Evolutionary conservation across 108 stramenopile species (phyloP).

Genomic region (Mediolabrus comicus): DNA sequence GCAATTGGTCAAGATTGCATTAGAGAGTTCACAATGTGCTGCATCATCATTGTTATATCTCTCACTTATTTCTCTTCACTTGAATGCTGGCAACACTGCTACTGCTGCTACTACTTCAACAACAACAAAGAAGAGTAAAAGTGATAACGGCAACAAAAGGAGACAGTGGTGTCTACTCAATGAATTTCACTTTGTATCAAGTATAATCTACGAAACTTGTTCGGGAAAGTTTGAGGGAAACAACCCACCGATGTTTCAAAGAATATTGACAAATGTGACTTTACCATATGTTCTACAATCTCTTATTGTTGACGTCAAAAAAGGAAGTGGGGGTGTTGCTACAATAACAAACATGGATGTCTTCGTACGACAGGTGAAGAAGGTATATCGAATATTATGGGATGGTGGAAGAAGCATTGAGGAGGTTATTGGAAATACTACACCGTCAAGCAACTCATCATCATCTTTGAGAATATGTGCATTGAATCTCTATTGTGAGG

Average conservation of each 20-base stretch:
- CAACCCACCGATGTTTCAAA: conserved; percentile 24
- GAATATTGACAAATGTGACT: conserved; percentile 14
- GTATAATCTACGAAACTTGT: conserved; percentile 9
- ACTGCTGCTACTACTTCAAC: too few relatives aligned
- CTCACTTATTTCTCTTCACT: conserved; percentile 15
- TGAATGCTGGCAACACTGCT: too few relatives aligned
- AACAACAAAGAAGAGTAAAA: neutral
- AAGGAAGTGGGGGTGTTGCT: neutral
- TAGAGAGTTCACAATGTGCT: conserved; percentile 28
- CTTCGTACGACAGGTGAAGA: conserved; percentile 24
- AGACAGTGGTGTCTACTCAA: conserved; percentile 13
- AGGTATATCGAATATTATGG: conserved; percentile 37
- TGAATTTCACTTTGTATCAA: conserved; percentile 30
- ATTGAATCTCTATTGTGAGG: conserved; percentile 19
- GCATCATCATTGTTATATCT: conserved; percentile 22
- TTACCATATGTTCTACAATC: conserved; percentile 14
- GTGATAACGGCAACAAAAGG: too few relatives aligned
- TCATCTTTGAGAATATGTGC: conserved; percentile 1
- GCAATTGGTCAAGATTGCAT: conserved; percentile 29
- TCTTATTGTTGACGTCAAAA: too few relatives aligned
- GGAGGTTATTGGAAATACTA: neutral
- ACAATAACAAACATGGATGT: conserved; percentile 13
- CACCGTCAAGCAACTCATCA: conserved; percentile 2
- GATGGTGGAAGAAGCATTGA: conserved; percentile 29
- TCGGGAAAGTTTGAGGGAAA: conserved; percentile 4